Base-by-base conservation (phyloP, 2,329 filamentous ascomycete genomes). In the Xylariomycetidae sp. region DNA sequence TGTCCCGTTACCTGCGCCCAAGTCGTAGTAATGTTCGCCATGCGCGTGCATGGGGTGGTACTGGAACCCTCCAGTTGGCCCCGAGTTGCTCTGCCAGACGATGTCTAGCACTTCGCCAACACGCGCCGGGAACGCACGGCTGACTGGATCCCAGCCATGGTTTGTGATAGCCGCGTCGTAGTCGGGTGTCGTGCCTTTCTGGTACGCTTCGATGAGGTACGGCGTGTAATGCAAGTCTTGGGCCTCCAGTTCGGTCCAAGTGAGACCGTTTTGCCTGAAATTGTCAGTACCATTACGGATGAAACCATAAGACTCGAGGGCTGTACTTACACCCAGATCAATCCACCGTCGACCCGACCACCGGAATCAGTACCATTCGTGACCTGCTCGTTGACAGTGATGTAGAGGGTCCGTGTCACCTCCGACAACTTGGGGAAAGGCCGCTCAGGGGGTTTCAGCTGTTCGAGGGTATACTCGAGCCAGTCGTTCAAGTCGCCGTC, bases 31-130 rank as follows among this genome's bases (percentile, higher is more conserved):
- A 47, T 76, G 72, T 9, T 60, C 58, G 15, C 72, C 72, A 48
- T 78, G 74, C 1, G 61, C 59, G 46, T 78, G 74, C 47, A 74
- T 68, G 0, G 74, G 72, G 41, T 76, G 72, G 32, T 58, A 59
- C 39, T 71, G 65, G 27, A 62, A 61, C 1, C 56, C 49, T 4
- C 65, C 57, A 10, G 48, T 52, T 22, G 52, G 47, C 1, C 53
- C 54, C 3, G 52, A 49, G 48, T 58, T 67, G 44, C 64, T 68
- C 26, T 63, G 55, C 44, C 67, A 59, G 5, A 77, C 64, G 14
- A 74, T 68, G 35, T 74, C 70, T 4, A 76, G 51, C 1, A 75
- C 67, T 47, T 80, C 75, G 17, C 74, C 74, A 2, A 76, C 47
- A 26, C 63, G 59, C 1, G 69, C 73, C 0, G 75, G 70, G 47